A percentile compares a stretch with the other conserved stretches of the same genome.
phyloP scores from a whole-genome alignment of 1,139 yeast genomes.

The Candida sojae region DNA sequence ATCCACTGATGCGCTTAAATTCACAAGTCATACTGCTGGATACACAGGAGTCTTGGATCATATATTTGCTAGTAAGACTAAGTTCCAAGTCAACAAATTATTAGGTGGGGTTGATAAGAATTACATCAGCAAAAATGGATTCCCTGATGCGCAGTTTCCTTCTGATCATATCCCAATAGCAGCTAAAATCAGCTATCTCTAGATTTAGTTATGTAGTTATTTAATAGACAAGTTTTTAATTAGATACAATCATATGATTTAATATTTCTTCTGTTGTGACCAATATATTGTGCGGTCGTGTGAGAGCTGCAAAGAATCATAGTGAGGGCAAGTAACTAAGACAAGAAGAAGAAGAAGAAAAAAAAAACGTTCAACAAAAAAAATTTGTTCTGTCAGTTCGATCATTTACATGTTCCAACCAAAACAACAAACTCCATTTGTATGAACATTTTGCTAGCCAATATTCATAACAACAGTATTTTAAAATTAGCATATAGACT shows the following conservation, averaged over 20 bases:
- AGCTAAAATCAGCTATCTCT: conserved; percentile 12
- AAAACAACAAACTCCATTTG: neutral
- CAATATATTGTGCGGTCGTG: no score
- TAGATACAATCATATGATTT: neutral
- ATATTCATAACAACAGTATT: conserved; percentile 1
- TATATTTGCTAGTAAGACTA: conserved; percentile 51
- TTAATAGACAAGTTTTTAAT: neutral
- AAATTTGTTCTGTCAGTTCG: conserved; percentile 3
- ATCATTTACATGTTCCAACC: neutral
- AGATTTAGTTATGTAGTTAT: neutral
- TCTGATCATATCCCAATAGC: conserved; percentile 45
- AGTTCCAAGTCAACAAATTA: conserved; percentile 18
- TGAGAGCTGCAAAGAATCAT: neutral
- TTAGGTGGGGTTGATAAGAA: conserved; percentile 24
- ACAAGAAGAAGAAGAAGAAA: neutral
- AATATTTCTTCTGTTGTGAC: neutral
- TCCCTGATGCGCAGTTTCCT: conserved; percentile 45
- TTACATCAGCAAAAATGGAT: conserved; percentile 25
- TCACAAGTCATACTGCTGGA: conserved; percentile 54
- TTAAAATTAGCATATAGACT: neutral
- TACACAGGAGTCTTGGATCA: conserved; percentile 57
- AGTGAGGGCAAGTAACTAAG: neutral
- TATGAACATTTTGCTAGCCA: conserved; percentile 2
- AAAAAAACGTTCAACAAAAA: conserved; percentile 3
- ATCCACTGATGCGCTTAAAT: conserved; percentile 25